Percentiles rank a stretch among this genome's conserved stretches.
These are phyloP conservation scores for Neurospora sp. DNA, from an alignment of 495 filamentous ascomycete species.

Conservation along the genomic window DNA sequence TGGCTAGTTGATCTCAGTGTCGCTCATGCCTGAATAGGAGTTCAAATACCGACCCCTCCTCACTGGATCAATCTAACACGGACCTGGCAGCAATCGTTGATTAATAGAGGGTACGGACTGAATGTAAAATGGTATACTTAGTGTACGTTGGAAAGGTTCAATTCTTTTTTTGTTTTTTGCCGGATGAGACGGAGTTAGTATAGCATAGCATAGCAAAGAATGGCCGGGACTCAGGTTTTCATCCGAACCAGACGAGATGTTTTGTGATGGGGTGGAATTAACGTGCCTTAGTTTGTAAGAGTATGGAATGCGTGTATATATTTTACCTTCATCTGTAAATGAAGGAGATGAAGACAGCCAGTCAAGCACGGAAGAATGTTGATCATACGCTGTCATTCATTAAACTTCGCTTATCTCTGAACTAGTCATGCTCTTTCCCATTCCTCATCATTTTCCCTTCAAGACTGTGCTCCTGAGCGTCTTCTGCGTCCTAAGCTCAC, in stretches of 20 bases:
- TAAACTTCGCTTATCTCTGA: neutral
- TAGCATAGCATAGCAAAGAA: too few species aligned
- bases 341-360: neutral
- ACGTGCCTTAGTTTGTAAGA: neutral
- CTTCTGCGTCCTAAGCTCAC: neutral
- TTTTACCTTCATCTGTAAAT: neutral
- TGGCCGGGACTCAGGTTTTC: too few species aligned
- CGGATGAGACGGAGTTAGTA: neutral
- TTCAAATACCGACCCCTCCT: neutral
- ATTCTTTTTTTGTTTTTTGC: neutral
- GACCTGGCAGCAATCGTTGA: neutral
- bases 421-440: neutral
- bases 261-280: neutral
- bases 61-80: too few species aligned
- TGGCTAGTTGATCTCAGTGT: neutral
- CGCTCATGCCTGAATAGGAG: neutral
- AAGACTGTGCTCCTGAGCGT: neutral
- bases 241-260: too few species aligned
- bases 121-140: neutral
- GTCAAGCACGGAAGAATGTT: neutral
- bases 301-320: neutral
- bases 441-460: neutral
- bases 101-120: neutral
- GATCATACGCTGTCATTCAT: neutral
- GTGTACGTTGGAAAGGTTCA: too few species aligned